Conservation (phyloP, 129 eudicot species). For the Heracleum sosnowskyi region DNA sequence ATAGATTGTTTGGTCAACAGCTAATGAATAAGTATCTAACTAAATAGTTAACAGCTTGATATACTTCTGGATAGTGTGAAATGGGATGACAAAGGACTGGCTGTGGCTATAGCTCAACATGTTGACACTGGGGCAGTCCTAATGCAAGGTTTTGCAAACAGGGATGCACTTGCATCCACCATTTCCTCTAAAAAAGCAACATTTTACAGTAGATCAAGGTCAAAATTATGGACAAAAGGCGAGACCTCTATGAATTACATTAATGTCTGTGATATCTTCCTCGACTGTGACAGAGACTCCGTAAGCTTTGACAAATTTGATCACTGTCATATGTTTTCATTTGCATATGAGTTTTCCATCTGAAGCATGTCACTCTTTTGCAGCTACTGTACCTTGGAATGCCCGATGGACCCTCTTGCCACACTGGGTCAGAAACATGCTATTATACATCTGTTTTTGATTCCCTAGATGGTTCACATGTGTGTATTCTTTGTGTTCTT, state of each 20-base stretch:
- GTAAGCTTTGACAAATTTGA: conserved; percentile 33
- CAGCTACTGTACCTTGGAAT: conserved; percentile 76
- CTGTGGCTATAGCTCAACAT: conserved; percentile 98
- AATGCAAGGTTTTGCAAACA: conserved; percentile 83
- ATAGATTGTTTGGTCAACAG: background rate
- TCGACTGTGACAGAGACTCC: conserved; percentile 91
- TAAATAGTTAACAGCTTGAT: conserved; percentile 43
- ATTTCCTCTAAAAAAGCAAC: conserved; percentile 89
- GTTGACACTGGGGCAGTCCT: conserved; percentile 85
- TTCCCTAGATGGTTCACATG: conserved; percentile 39
- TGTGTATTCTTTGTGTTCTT: conserved; percentile 14
- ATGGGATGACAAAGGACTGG: conserved; percentile 98
- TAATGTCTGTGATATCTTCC: conserved; percentile 62
- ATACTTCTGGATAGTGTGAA: conserved; percentile 74
- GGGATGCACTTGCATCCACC: conserved; percentile 64
- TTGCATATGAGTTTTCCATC: background rate
- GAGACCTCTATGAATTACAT: conserved; percentile 86
- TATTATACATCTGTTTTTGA: conserved; percentile 60
- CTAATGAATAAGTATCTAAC: conserved; percentile 15
- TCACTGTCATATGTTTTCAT: background rate
- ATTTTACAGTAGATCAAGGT: conserved; percentile 88
- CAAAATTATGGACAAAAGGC: conserved; percentile 88
- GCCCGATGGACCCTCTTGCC: conserved; percentile 88
- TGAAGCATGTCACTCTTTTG: background rate
- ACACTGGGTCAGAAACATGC: conserved; percentile 87